These are phyloP conservation scores for Scheffersomyces cryptocercus DNA, from an alignment of 1,139 yeast genomes.

Conservation along the genomic window DNA sequence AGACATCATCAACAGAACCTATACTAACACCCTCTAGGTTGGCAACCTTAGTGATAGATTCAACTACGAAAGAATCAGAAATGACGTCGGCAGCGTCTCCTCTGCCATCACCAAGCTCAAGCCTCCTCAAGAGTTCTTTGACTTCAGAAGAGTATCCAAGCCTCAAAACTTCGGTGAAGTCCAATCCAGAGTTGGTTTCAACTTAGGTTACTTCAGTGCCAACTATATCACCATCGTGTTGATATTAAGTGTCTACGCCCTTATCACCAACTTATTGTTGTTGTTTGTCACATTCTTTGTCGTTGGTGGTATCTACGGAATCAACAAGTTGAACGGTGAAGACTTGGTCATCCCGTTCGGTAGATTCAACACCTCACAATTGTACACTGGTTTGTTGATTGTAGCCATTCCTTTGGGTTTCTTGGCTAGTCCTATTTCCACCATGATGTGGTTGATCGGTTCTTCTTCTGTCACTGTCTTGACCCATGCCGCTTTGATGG, in stretches of 20 bases:
- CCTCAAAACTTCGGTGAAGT: constrained; percentile 88
- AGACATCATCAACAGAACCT: not conserved
- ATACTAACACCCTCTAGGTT: constrained; percentile 12
- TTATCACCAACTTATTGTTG: constrained; percentile 80
- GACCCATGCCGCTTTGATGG: constrained; percentile 92
- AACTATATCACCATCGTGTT: constrained; percentile 80
- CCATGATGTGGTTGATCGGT: constrained; percentile 96
- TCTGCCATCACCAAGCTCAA: constrained; percentile 69
- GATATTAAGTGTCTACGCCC: constrained; percentile 55
- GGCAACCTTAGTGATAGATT: constrained; percentile 22
- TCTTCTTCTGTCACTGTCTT: constrained; percentile 86
- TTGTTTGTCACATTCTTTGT: constrained; percentile 76
- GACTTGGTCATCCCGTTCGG: constrained; percentile 75
- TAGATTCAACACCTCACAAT: constrained; percentile 73
- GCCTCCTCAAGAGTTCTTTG: constrained; percentile 93
- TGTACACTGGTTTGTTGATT: constrained; percentile 82
- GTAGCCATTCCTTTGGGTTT: constrained; percentile 86
- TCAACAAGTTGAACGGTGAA: constrained; percentile 74
- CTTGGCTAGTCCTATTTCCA: constrained; percentile 89
- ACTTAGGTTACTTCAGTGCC: constrained; percentile 83
- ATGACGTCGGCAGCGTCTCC: constrained; percentile 37
- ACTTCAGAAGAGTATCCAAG: constrained; percentile 82
- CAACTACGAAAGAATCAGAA: constrained; percentile 22
- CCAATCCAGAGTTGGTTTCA: constrained; percentile 85
- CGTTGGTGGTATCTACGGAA: constrained; percentile 73